These are phyloP conservation scores for Diatrype stigma DNA, from an alignment of 2,329 filamentous ascomycete species.

Conservation along the genomic window DNA sequence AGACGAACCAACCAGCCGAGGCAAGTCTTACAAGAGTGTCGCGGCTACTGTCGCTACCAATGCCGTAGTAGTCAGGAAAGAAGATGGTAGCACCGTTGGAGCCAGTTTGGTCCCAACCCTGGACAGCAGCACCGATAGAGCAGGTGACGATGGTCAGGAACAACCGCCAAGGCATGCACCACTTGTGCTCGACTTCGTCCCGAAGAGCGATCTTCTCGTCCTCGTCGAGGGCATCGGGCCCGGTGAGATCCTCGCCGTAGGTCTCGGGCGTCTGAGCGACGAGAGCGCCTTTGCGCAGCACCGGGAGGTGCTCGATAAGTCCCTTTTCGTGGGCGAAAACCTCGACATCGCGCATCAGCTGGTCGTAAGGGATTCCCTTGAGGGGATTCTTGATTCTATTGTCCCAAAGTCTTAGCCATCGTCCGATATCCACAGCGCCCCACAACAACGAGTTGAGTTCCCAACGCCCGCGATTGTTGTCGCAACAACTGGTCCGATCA, in stretches of 20 bases:
- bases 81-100: conserved; percentile 60
- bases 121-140: conserved; percentile 66
- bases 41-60: conserved; percentile 30
- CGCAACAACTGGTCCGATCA: neutral
- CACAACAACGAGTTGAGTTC: neutral
- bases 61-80: conserved; percentile 51
- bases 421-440: neutral
- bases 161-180: conserved; percentile 58
- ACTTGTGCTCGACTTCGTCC: conserved; percentile 63
- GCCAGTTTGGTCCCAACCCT: conserved; percentile 66
- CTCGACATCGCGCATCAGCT: conserved; percentile 52
- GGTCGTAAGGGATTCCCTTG: conserved; percentile 43
- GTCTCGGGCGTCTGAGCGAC: conserved; percentile 65
- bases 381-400: conserved; percentile 43
- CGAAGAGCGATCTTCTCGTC: conserved; percentile 56
- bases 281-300: conserved; percentile 66
- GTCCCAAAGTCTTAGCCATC: neutral
- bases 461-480: neutral
- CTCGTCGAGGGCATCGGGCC: conserved; percentile 53
- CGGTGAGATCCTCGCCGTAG: conserved; percentile 54
- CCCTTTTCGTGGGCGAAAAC: conserved; percentile 58
- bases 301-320: conserved; percentile 51
- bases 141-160: conserved; percentile 65
- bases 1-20: neutral
- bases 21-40: conserved; percentile 25